Percentiles rank a stretch among this genome's conserved stretches.
These are phyloP conservation scores for Eimeria necatrix DNA, from an alignment of 169 alveolate species.

Conservation along the genomic window DNA sequence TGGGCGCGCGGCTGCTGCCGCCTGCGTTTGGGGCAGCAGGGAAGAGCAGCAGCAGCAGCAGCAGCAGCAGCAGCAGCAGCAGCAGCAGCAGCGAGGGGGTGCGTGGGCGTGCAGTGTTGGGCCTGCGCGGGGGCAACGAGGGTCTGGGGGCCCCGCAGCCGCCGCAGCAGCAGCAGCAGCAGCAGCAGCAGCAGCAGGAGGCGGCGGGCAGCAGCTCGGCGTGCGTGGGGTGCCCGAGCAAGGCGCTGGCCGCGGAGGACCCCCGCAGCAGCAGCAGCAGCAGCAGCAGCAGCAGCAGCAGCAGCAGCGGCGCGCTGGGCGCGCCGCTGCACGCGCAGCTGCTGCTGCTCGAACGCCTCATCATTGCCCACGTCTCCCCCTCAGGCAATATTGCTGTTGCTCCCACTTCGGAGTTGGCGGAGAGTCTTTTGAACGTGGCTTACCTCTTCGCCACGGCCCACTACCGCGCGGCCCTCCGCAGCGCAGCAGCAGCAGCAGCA, in stretches of 20 bases:
- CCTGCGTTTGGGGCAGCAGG: not conserved
- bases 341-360: constrained; percentile 47
- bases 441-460: constrained; percentile 44
- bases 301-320: not conserved
- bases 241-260: too few species aligned
- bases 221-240: too few species aligned
- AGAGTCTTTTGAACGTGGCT: constrained; percentile 65
- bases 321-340: constrained; percentile 11
- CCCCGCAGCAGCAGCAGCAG: too few species aligned
- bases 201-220: too few species aligned
- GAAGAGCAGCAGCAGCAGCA: not conserved
- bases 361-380: constrained; percentile 65
- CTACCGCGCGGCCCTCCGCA: not conserved
- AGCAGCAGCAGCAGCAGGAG: constrained; percentile 5
- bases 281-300: not conserved
- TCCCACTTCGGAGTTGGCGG: constrained; percentile 65
- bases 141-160: not conserved
- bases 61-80: too few species aligned
- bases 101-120: not conserved
- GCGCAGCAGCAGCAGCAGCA: not conserved
- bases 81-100: not conserved
- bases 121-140: not conserved
- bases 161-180: not conserved
- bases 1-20: not conserved
- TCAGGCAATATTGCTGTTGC: constrained; percentile 67